Conservation (phyloP, 306 rosid species). For the Acacia melanoxylon region DNA sequence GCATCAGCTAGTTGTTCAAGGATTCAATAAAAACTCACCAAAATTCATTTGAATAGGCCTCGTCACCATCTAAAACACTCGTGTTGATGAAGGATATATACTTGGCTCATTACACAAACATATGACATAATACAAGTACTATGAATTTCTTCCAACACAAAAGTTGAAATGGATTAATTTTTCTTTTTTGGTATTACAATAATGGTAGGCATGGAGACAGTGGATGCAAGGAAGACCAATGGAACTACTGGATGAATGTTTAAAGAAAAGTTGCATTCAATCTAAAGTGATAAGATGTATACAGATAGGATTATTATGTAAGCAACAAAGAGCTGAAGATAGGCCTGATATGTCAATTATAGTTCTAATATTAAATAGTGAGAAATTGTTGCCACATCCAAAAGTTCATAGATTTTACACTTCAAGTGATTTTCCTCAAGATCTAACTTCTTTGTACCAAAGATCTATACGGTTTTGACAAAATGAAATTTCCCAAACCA, state of each 20-base stretch:
- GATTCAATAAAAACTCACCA: too few relatives aligned
- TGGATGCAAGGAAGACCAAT: slow-evolving; percentile 29
- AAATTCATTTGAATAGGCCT: too few relatives aligned
- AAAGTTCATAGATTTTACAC: slow-evolving; percentile 21
- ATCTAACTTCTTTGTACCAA: background rate
- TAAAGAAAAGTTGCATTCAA: background rate
- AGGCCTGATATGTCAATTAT: slow-evolving; percentile 33
- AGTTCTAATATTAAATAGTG: slow-evolving; percentile 34
- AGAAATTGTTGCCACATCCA: slow-evolving; percentile 23
- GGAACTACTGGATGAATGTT: slow-evolving; percentile 16
- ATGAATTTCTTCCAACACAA: background rate
- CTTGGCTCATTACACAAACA: background rate
- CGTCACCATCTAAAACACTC: too few relatives aligned
- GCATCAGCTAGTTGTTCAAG: too few relatives aligned
- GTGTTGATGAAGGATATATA: background rate
- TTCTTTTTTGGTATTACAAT: background rate
- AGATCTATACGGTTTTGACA: background rate
- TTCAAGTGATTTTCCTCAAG: background rate
- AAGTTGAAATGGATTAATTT: background rate
- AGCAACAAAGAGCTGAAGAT: slow-evolving; percentile 29
- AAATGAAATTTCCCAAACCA: slow-evolving; percentile 22
- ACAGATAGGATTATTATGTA: slow-evolving; percentile 30
- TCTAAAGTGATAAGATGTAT: slow-evolving; percentile 25
- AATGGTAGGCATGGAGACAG: slow-evolving; percentile 29
- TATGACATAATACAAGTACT: background rate